Conservation (phyloP, 768 basidiomycete species). For the Obba rivulosa region DNA sequence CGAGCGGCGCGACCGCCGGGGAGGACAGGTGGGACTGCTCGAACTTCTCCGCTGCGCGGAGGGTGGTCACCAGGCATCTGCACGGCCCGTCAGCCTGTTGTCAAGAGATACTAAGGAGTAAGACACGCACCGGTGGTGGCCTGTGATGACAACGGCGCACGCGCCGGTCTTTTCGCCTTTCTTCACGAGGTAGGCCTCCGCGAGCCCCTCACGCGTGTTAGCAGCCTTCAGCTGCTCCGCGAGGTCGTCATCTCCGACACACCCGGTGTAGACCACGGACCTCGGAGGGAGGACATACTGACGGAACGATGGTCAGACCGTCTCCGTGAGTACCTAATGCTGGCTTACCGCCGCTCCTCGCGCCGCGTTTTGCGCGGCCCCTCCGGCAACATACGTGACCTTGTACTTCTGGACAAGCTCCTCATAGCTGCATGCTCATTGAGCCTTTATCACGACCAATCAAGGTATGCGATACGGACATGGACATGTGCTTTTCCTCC, state of each 20-base stretch:
- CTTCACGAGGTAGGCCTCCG: constrained; percentile 85
- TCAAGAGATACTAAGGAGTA: background rate
- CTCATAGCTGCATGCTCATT: constrained; percentile 62
- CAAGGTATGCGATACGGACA: constrained; percentile 46
- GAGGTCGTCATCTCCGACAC: constrained; percentile 90
- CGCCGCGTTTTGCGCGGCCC: constrained; percentile 95
- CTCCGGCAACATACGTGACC: constrained; percentile 92
- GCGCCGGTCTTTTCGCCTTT: constrained; percentile 89
- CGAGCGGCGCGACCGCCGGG: constrained; percentile 64
- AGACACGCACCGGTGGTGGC: constrained; percentile 74
- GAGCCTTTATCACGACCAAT: background rate
- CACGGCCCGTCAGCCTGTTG: background rate
- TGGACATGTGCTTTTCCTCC: constrained; percentile 77
- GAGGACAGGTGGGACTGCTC: constrained; percentile 74
- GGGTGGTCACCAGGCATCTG: constrained; percentile 89
- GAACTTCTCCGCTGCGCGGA: constrained; percentile 89
- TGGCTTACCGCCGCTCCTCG: constrained; percentile 86
- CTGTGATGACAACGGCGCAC: constrained; percentile 93
- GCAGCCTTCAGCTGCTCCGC: constrained; percentile 84
- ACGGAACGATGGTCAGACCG: constrained; percentile 2
- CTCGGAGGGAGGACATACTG: constrained; percentile 87
- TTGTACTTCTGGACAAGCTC: constrained; percentile 73
- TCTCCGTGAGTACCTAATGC: background rate
- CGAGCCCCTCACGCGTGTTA: constrained; percentile 88
- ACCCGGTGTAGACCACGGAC: constrained; percentile 92